Conservation (phyloP, 1,284 basidiomycete genomes). For the Afroboletus lepidellus region DNA sequence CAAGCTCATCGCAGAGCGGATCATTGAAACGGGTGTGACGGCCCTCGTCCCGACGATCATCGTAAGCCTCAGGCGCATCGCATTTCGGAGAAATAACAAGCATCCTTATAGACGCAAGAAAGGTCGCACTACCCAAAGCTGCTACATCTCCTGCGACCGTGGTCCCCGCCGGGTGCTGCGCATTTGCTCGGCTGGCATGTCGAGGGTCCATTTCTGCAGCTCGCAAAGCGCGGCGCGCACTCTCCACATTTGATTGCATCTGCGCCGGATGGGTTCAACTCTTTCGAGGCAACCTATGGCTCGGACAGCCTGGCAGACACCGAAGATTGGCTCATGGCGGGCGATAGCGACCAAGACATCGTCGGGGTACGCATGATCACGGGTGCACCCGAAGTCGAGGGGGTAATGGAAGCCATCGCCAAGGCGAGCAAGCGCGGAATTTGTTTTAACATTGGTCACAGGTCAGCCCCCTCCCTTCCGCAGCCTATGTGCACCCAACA, state of each 20-base stretch:
- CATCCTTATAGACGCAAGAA: conserved; percentile 70
- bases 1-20: conserved; percentile 67
- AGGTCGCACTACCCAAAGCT: conserved; percentile 68
- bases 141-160: conserved; percentile 61
- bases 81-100: not conserved
- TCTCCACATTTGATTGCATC: conserved; percentile 64
- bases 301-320: conserved; percentile 54
- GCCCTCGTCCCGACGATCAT: conserved; percentile 83
- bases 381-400: conserved; percentile 82
- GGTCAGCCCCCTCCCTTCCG: conserved; percentile 40
- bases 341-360: conserved; percentile 31
- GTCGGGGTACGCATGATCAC: conserved; percentile 82
- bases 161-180: conserved; percentile 58
- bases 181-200: conserved; percentile 84
- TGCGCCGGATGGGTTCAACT: conserved; percentile 57
- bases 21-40: conserved; percentile 87
- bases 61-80: conserved; percentile 42
- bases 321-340: conserved; percentile 65
- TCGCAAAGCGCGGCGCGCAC: conserved; percentile 80
- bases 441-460: conserved; percentile 84
- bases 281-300: conserved; percentile 78
- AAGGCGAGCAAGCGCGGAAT: conserved; percentile 67
- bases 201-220: conserved; percentile 85
- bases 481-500: conserved; percentile 8
- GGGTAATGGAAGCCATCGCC: conserved; percentile 70